These are phyloP conservation scores for Daldinia grandis DNA, from an alignment of 495 filamentous ascomycete species.

Conservation along the genomic window DNA sequence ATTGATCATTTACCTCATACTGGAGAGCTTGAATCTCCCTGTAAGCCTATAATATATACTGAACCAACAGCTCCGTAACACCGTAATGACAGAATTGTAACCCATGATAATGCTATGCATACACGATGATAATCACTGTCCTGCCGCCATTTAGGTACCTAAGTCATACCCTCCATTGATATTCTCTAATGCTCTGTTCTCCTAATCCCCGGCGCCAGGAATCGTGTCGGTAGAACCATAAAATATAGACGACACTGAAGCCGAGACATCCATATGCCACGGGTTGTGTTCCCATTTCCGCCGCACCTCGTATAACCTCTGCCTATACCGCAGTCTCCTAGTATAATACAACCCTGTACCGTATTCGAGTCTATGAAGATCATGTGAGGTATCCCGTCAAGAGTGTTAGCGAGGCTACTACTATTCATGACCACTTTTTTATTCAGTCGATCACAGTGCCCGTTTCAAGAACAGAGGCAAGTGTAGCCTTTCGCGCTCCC, in stretches of 20 bases:
- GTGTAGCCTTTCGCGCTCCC: neutral
- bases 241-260: neutral
- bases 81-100: conserved; percentile 7
- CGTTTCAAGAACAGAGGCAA: neutral
- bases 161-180: conserved; percentile 23
- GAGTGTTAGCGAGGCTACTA: neutral
- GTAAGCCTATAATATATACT: conserved; percentile 16
- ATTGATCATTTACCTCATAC: neutral
- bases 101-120: conserved; percentile 4
- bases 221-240: neutral
- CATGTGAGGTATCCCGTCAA: neutral
- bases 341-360: neutral
- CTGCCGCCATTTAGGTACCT: neutral
- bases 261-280: neutral
- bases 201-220: neutral
- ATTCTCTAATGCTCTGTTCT: conserved; percentile 22
- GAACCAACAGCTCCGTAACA: conserved; percentile 10
- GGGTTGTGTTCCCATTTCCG: neutral
- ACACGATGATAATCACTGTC: neutral
- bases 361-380: neutral
- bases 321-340: neutral
- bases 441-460: neutral
- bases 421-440: neutral
- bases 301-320: neutral
- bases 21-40: too few species aligned